Evolutionary conservation across 768 basidiomycete species (phyloP).

Genomic region (Mycena polygramma): DNA sequence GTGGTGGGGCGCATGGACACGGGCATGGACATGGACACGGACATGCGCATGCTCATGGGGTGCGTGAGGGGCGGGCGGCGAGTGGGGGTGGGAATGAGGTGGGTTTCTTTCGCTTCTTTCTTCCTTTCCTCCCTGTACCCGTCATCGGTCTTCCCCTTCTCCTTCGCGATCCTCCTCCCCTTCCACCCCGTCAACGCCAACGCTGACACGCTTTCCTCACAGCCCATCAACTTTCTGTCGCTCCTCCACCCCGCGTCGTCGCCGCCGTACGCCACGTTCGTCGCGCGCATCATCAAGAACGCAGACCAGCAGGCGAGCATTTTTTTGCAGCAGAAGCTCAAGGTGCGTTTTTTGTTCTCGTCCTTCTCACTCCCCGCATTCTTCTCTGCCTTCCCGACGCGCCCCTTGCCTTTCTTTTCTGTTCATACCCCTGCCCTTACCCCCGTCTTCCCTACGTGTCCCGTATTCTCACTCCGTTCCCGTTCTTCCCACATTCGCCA

Average conservation of each 20-base stretch:
- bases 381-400: neutral
- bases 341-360: conserved; percentile 44
- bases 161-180: conserved; percentile 38
- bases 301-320: conserved; percentile 94
- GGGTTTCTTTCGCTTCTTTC: conserved; percentile 36
- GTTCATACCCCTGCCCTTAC: too few relatives aligned
- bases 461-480: too few relatives aligned
- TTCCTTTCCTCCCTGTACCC: conserved; percentile 13
- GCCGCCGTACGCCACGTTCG: conserved; percentile 86
- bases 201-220: neutral
- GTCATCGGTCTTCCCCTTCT: too few relatives aligned
- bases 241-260: conserved; percentile 88
- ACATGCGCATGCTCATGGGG: conserved; percentile 2
- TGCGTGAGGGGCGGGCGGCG: conserved; percentile 39
- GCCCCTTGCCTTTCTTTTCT: neutral
- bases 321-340: conserved; percentile 91
- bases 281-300: conserved; percentile 87
- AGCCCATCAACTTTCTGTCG: conserved; percentile 93
- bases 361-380: neutral
- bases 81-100: conserved; percentile 63
- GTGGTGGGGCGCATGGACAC: neutral
- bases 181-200: neutral
- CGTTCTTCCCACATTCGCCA: too few relatives aligned
- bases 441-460: too few relatives aligned
- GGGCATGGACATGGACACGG: neutral